Evolutionary conservation across 2,329 filamentous ascomycete species (phyloP).

Genomic region (Ceratocystis ficicola): DNA sequence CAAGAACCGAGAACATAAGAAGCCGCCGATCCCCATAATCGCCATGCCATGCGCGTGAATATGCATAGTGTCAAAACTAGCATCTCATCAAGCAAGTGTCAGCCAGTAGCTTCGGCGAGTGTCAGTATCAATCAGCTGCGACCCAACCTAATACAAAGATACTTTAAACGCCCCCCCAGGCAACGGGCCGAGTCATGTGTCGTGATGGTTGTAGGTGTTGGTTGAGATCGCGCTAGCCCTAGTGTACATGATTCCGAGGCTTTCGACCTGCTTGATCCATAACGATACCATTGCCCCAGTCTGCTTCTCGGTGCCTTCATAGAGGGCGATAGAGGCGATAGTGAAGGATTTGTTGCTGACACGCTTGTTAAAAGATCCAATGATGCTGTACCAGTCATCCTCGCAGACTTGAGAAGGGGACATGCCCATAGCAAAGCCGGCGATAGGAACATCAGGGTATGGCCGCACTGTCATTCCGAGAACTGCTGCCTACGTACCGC

Average conservation of each 20-base stretch:
- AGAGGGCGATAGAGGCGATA: constrained; percentile 37
- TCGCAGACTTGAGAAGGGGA: constrained; percentile 25
- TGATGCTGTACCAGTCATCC: constrained; percentile 38
- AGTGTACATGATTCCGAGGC: constrained; percentile 28
- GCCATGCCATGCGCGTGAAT: no score
- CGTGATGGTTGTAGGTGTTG: constrained; percentile 39
- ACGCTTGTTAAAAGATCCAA: constrained; percentile 33
- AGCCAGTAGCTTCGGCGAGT: constrained; percentile 11
- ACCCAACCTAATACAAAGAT: constrained; percentile 28
- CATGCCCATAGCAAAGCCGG: constrained; percentile 37
- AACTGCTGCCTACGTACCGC: constrained; percentile 47
- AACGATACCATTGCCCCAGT: constrained; percentile 37
- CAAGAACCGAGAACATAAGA: no score
- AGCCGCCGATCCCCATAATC: no score
- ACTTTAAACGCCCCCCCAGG: constrained; percentile 29
- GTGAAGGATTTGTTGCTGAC: constrained; percentile 38
- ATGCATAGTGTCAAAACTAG: no score
- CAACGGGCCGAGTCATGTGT: constrained; percentile 26
- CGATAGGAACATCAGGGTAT: constrained; percentile 34
- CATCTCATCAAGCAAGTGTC: no score
- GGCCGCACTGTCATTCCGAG: constrained; percentile 43
- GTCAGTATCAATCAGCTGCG: constrained; percentile 34
- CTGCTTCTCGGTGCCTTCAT: constrained; percentile 34
- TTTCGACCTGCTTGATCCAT: constrained; percentile 33
- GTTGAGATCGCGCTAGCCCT: constrained; percentile 34